Evolutionary conservation across 2,329 filamentous ascomycete species (phyloP), one percentile per base, ranked within the genome.

Genomic region (Dactylella cylindrospora): DNA sequence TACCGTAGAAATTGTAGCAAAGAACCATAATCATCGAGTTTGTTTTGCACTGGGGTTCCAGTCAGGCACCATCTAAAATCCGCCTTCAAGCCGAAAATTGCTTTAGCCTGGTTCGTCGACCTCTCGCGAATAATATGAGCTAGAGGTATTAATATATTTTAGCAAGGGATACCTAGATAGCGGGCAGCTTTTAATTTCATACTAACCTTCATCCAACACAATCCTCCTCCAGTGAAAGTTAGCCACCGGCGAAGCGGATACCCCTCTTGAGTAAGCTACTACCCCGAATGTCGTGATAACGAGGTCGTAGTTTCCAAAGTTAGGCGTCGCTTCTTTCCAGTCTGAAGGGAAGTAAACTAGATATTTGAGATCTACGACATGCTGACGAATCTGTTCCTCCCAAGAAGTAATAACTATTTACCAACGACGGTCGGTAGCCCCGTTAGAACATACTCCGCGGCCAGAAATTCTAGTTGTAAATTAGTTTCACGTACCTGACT

Each of bases 41-140:
- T 68, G 43, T 76, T 76, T 2, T 75, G 72, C 1, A 76, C 72
- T 0, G 74, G 74, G 0, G 74, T 76, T 3, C 73, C 74, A 0
- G 72, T 75, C 1, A 76, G 62, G 41, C 73, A 75, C 74, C 74
- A 76, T 1, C 73, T 67, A 15, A 67, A 61, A 0, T 46, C 23
- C 0, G 73, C 67, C 1, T 38, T 46, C 3, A 72, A 44, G 4
- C 41, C 39, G 31, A 53, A 66, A 2, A 66, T 64, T 0, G 72
- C 71, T 12, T 62, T 53, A 23, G 72, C 74, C 3, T 66, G 54
- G 35, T 72, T 47, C 0, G 72, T 70, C 0, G 52, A 55, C 6
- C 68, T 54, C 25, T 71, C 71, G 6, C 74, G 68, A 7, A 75
- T 74, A 9, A 66, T 64, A 53, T 76, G 74, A 1, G 74, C 74